Conservation (phyloP, 1,284 basidiomycete species). For the Singerocomus inundabilis region DNA sequence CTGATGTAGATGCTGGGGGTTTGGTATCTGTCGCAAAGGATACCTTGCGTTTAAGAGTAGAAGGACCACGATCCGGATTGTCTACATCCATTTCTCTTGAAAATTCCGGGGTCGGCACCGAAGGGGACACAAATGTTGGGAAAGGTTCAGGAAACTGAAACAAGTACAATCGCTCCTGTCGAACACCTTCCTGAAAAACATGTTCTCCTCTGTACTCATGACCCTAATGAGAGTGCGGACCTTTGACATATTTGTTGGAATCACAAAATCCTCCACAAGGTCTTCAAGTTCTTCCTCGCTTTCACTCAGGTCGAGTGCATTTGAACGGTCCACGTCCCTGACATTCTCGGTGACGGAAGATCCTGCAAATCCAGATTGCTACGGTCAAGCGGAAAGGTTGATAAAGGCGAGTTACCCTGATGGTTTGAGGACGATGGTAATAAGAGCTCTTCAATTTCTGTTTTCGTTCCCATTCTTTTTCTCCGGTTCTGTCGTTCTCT, state of each 20-base stretch:
- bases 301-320: conserved; percentile 79
- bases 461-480: conserved; percentile 42
- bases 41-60: conserved; percentile 47
- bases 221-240: conserved; percentile 31
- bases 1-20: conserved; percentile 32
- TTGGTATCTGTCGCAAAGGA: conserved; percentile 65
- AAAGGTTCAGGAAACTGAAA: conserved; percentile 94
- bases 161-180: conserved; percentile 76
- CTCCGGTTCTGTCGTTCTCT: conserved; percentile 49
- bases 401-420: conserved; percentile 34
- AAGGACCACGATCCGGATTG: conserved; percentile 17
- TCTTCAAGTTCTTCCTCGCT: conserved; percentile 86
- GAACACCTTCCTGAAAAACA: conserved; percentile 39
- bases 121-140: conserved; percentile 61
- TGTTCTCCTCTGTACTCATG: conserved; percentile 2
- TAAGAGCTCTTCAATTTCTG: conserved; percentile 45
- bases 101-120: conserved; percentile 17
- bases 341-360: conserved; percentile 37
- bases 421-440: conserved; percentile 24
- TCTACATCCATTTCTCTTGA: conserved; percentile 32
- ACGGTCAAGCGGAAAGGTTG: background rate
- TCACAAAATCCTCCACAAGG: conserved; percentile 78
- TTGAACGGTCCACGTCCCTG: conserved; percentile 57
- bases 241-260: conserved; percentile 39
- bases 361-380: conserved; percentile 21